Evolutionary conservation across 371 early-diverging fungal species (phyloP), one percentile per base, ranked within the genome.

Genomic region (Mucor sp.): DNA sequence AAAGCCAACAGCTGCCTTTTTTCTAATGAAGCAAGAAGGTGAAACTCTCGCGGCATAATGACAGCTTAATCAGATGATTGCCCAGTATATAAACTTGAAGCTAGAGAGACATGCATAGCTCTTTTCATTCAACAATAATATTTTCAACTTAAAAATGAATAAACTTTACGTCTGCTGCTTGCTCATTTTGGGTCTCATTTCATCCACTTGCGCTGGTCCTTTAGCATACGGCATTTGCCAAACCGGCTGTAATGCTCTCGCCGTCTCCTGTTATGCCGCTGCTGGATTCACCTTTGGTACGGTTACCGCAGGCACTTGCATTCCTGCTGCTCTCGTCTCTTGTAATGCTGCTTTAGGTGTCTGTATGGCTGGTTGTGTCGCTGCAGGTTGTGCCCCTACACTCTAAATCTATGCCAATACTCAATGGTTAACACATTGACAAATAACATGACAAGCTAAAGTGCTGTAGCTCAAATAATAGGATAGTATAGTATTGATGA

Each of bases 261-360:
- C 60, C 1, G 79, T 80, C 0, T 71, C 82, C 0, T 83, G 84
- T 58, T 83, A 83, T 35, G 48, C 74, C 2, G 82, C 72, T 1
- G 80, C 82, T 2, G 82, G 82, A 19, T 44, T 58, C 47, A 71
- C 71, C 0, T 82, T 82, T 63, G 84, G 82, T 32, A 74, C 81
- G 0, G 68, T 79, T 4, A 72, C 80, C 11, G 69, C 60, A 25
- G 80, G 78, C 35, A 65, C 55, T 19, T 70, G 67, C 11, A 37
- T 68, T 37, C 78, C 77, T 21, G 68, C 71, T 4, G 74, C 63
- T 7, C 69, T 82, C 25, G 30, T 58, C 1, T 74, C 41, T 0
- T 83, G 82, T 30, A 82, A 77, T 37, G 27, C 71, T 12, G 76
- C 56, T 2, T 58, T 72, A 7, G 84, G 84, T 0, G 19, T 33